Base-by-base conservation (phyloP, 1,284 basidiomycete species). In the Dichomitus squalens region DNA sequence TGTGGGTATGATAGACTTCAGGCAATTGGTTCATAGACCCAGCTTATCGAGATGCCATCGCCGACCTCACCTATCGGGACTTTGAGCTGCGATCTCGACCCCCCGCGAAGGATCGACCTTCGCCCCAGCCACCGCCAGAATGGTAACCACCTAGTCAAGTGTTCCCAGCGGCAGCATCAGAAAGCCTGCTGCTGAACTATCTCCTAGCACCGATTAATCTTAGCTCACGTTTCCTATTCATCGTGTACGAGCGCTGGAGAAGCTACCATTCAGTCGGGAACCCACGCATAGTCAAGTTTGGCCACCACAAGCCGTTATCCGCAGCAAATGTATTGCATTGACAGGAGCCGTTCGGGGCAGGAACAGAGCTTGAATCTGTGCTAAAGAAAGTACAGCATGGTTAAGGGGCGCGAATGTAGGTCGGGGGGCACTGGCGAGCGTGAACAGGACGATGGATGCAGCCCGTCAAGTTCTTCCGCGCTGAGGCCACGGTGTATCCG, bases 401-500 rank as follows among this genome's bases (percentile, higher is more conserved):
- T 47, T 47, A 47, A 47, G n/a, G 29, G 29, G 18, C 43, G 25
- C 21, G 9, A 4, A 12, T 4, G 41, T 16, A n/a, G 23, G 25
- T 3, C n/a, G n/a, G n/a, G n/a, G n/a, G n/a, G n/a, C n/a, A n/a
- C n/a, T n/a, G n/a, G n/a, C n/a, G n/a, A n/a, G n/a, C n/a, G n/a
- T n/a, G n/a, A n/a, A n/a, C n/a, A n/a, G n/a, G n/a, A n/a, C n/a
- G n/a, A 27, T 33, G 44, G 2, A 11, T 29, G n/a, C 12, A 9
- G 27, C 3, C 18, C 29, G 29, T 20, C 29, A 16, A 16, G 43
- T 59, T 57, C 44, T 56, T 56, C 67, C 67, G 67, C 44, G 33
- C 33, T 64, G 55, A 20, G 33, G 21, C 67, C 67, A 69, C 40
- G 51, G 55, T 66, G 52, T 48, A 46, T 31, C 67, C 67, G 67